Conservation (phyloP, 306 rosid genomes). For the Cicer bijugum region DNA sequence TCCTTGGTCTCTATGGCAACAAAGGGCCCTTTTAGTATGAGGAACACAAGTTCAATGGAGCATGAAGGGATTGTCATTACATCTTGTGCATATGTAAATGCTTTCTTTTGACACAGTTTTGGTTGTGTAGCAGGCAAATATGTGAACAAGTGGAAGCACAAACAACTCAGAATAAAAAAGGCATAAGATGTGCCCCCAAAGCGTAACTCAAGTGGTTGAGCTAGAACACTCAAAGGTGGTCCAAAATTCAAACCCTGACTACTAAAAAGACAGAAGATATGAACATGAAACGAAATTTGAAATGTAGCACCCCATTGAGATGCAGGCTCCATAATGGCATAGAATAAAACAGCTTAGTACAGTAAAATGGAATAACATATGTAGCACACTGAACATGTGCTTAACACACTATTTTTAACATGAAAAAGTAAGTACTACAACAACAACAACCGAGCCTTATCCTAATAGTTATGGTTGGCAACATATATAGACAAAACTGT, state of each 20-base stretch:
- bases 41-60: slow-evolving; percentile 1
- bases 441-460: neutral
- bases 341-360: neutral
- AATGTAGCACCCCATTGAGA: neutral
- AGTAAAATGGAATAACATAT: slow-evolving; percentile 18
- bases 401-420: slow-evolving; percentile 2
- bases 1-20: neutral
- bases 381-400: neutral
- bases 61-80: slow-evolving; percentile 16
- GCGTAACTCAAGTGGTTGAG: neutral
- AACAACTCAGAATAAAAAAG: neutral
- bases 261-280: neutral
- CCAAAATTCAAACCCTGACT: neutral
- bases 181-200: neutral
- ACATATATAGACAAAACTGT: neutral
- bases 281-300: slow-evolving; percentile 14
- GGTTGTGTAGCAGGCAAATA: neutral
- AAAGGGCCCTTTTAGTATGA: slow-evolving; percentile 7
- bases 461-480: neutral
- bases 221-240: neutral
- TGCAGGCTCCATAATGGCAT: neutral
- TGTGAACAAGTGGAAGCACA: slow-evolving; percentile 28
- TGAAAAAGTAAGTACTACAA: neutral
- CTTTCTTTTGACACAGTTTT: slow-evolving; percentile 28
- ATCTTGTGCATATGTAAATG: slow-evolving; percentile 16